Conservation (phyloP, 2,329 filamentous ascomycete genomes). For the Fusarium cyanostomum region DNA sequence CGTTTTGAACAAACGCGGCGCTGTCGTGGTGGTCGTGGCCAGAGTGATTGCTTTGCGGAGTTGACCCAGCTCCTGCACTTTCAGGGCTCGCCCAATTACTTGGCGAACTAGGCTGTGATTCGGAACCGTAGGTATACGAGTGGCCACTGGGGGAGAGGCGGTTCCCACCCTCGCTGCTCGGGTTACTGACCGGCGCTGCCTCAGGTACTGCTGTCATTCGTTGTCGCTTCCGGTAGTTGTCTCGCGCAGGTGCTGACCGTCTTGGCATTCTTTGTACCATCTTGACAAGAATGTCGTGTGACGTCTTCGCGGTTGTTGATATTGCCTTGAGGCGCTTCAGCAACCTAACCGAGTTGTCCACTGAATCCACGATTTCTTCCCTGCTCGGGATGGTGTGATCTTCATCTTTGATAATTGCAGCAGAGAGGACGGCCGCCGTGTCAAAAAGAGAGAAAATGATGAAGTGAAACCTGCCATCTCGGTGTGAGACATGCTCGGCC, state of each 20-base stretch:
- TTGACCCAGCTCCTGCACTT: constrained; percentile 21
- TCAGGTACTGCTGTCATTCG: not conserved
- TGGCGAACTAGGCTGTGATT: constrained; percentile 27
- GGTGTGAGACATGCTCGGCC: constrained; percentile 54
- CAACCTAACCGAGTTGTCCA: constrained; percentile 48
- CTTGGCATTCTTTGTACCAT: constrained; percentile 46
- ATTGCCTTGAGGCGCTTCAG: constrained; percentile 45
- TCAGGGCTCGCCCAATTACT: constrained; percentile 21
- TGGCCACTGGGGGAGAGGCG: constrained; percentile 12
- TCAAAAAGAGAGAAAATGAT: constrained; percentile 63
- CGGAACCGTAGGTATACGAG: not conserved
- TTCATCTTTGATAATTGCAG: constrained; percentile 59
- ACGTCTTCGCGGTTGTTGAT: constrained; percentile 49
- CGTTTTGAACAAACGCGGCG: not conserved
- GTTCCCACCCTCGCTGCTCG: not conserved
- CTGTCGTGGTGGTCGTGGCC: constrained; percentile 15
- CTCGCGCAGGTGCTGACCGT: constrained; percentile 24
- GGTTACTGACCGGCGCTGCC: not conserved
- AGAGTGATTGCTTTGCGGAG: constrained; percentile 28
- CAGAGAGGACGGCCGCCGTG: constrained; percentile 59
- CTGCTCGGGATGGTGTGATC: constrained; percentile 51
- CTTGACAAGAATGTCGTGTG: constrained; percentile 47
- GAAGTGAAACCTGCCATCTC: constrained; percentile 60
- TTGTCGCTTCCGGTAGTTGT: constrained; percentile 25
- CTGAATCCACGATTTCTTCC: constrained; percentile 50